Evolutionary conservation across 768 basidiomycete genomes (phyloP).

Genomic region (Antrodiella citrinella): DNA sequence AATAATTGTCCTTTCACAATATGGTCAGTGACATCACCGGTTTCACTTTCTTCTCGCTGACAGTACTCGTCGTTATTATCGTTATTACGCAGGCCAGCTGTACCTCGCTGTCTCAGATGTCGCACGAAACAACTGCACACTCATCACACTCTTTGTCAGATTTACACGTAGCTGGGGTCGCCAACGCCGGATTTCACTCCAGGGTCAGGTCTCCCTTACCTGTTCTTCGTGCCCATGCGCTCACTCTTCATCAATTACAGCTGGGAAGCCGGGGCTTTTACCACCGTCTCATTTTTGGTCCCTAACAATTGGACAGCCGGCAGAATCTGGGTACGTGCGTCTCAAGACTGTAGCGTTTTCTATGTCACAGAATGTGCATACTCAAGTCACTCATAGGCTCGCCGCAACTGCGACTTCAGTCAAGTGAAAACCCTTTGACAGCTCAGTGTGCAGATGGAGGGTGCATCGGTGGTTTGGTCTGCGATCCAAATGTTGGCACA

Average conservation of each 20-base stretch:
- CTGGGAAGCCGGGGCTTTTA: slow-evolving; percentile 28
- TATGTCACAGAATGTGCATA: not conserved
- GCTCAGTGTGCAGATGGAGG: slow-evolving; percentile 29
- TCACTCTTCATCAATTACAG: slow-evolving; percentile 10
- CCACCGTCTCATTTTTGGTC: slow-evolving; percentile 40
- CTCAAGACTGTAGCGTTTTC: not conserved
- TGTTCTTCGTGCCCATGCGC: not conserved
- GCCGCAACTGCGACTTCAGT: slow-evolving; percentile 29
- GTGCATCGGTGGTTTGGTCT: slow-evolving; percentile 27
- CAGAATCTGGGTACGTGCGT: slow-evolving; percentile 45
- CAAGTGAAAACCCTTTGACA: slow-evolving; percentile 19
- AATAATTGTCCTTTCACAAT: slow-evolving; percentile 64
- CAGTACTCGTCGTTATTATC: too few species aligned
- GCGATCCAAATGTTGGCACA: slow-evolving; percentile 22
- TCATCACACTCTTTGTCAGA: slow-evolving; percentile 22
- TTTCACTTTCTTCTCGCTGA: too few species aligned
- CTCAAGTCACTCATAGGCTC: slow-evolving; percentile 10
- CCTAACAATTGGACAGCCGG: slow-evolving; percentile 61
- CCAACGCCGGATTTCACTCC: slow-evolving; percentile 20
- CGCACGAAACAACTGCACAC: not conserved
- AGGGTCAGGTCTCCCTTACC: slow-evolving; percentile 44
- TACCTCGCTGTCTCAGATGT: slow-evolving; percentile 10
- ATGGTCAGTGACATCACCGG: slow-evolving; percentile 52
- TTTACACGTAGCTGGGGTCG: slow-evolving; percentile 41
- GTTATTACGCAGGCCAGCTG: slow-evolving; percentile 37